A percentile compares a stretch with the other conserved stretches of the same genome.
These are phyloP conservation scores for Ceratobasidium sp. DNA, from an alignment of 1,284 basidiomycete species.

Conservation along the genomic window DNA sequence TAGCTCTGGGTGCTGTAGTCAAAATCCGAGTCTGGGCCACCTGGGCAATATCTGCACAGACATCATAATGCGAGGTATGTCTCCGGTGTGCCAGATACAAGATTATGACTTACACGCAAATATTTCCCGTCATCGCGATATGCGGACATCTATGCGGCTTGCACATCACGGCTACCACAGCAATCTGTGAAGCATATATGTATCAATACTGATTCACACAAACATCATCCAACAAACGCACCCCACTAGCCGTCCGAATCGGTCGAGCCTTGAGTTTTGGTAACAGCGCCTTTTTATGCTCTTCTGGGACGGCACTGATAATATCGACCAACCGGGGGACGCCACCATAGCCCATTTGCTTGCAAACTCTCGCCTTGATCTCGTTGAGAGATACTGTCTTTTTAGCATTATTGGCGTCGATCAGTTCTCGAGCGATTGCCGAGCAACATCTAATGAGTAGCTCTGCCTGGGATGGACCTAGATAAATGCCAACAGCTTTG, in stretches of 20 bases:
- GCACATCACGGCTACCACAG: conserved; percentile 99
- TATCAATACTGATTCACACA: conserved; percentile 37
- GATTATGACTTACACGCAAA: conserved; percentile 81
- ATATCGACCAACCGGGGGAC: conserved; percentile 97
- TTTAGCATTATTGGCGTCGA: conserved; percentile 85
- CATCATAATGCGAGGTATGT: conserved; percentile 35
- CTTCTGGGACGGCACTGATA: conserved; percentile 97
- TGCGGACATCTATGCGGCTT: conserved; percentile 99
- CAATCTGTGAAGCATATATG: conserved; percentile 69
- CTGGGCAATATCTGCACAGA: conserved; percentile 89
- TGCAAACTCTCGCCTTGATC: conserved; percentile 87
- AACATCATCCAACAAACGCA: conserved; percentile 56
- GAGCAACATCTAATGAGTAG: conserved; percentile 91
- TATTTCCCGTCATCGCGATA: conserved; percentile 99
- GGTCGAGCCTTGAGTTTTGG: conserved; percentile 95
- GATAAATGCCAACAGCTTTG: no score
- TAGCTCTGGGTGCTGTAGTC: conserved; percentile 99
- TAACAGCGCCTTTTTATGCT: conserved; percentile 91
- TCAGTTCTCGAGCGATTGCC: conserved; percentile 93
- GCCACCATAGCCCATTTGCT: conserved; percentile 86
- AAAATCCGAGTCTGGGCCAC: conserved; percentile 99
- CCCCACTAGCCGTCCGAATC: conserved; percentile 96
- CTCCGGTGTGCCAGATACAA: not conserved
- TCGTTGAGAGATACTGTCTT: conserved; percentile 86
- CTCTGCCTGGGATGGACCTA: conserved; percentile 79